Evolutionary conservation across 1,139 yeast species (phyloP), one percentile per base, ranked within the genome.

Genomic region (Hansenula sp.): DNA sequence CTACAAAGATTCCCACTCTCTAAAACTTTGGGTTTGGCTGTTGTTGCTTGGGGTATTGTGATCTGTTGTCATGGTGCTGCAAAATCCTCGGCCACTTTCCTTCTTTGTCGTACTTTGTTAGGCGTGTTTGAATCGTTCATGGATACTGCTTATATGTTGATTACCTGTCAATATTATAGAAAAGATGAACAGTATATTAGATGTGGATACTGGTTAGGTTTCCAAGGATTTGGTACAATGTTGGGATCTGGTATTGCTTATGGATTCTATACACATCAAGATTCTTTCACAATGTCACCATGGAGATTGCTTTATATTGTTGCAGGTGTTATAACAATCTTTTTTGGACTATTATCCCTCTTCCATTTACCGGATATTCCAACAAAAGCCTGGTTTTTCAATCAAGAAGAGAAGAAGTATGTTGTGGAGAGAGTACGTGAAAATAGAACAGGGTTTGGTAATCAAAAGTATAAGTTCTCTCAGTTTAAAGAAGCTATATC

Each of bases 201-300:
- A 18, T 75, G 15, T 10, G 5, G 19, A 9, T 21, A 21, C n/a
- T 34, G 28, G 29, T 34, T 21, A 15, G 36, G 29, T 2, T 34
- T 24, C 10, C 29, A 34, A 34, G 36, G 36, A 15, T 24, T 21
- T 24, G 36, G 36, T n/a, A 34, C 36, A 7, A 66, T 51, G 75
- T 76, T 62, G 84, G 84, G 38, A 51, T 77, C 21, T 84, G 84
- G 33, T 66, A 66, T 77, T n/a, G 48, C 77, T 17, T 83, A 82
- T 36, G 77, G 79, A n/a, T 63, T 71, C 15, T 70, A 77, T 42
- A 78, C 81, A 1, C 76, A 74, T 51, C n/a, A n/a, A n/a, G 78
- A 77, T 27, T 63, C 75, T 40, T 52, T 50, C 40, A 57, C 68
- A 13, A 52, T 65, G 33, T 66, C 56, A 3, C 70, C 76, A 27